Conservation (phyloP, 2,329 filamentous ascomycete genomes). For the Didymosphaeria variabile region DNA sequence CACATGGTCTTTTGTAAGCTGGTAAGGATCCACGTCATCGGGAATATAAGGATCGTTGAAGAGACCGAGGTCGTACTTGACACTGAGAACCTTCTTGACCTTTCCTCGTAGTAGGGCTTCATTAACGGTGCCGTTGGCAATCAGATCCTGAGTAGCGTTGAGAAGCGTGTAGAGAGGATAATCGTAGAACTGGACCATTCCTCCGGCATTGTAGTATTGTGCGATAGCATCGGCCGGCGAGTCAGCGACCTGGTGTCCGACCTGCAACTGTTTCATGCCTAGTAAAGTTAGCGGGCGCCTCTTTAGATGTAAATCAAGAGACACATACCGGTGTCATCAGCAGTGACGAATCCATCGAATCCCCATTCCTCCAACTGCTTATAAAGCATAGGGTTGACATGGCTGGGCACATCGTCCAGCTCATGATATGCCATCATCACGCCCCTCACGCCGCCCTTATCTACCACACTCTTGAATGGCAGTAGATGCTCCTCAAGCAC, state of each 20-base stretch:
- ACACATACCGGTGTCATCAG: conserved; percentile 52
- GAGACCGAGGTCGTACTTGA: conserved; percentile 57
- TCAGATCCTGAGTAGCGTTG: conserved; percentile 46
- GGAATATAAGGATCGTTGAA: conserved; percentile 53
- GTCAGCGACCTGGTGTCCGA: conserved; percentile 49
- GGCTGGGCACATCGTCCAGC: conserved; percentile 53
- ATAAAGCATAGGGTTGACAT: conserved; percentile 53
- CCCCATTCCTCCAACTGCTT: conserved; percentile 51
- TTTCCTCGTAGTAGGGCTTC: conserved; percentile 49
- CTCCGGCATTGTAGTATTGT: conserved; percentile 58
- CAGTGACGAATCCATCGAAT: conserved; percentile 54
- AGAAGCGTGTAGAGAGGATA: conserved; percentile 53
- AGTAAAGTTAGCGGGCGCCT: not conserved
- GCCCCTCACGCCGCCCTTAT: conserved; percentile 54
- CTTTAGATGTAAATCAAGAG: not conserved
- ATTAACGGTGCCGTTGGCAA: conserved; percentile 49
- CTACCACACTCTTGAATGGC: conserved; percentile 56
- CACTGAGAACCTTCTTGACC: conserved; percentile 49
- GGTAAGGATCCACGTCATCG: conserved; percentile 43
- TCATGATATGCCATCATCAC: conserved; percentile 60
- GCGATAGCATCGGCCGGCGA: conserved; percentile 52
- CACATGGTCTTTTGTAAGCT: conserved; percentile 48
- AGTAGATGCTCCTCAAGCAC: conserved; percentile 54
- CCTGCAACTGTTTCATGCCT: conserved; percentile 38
- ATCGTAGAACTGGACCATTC: conserved; percentile 59